Conservation (phyloP, 805 yeast genomes). For the Tanozyma kutaoensis region DNA sequence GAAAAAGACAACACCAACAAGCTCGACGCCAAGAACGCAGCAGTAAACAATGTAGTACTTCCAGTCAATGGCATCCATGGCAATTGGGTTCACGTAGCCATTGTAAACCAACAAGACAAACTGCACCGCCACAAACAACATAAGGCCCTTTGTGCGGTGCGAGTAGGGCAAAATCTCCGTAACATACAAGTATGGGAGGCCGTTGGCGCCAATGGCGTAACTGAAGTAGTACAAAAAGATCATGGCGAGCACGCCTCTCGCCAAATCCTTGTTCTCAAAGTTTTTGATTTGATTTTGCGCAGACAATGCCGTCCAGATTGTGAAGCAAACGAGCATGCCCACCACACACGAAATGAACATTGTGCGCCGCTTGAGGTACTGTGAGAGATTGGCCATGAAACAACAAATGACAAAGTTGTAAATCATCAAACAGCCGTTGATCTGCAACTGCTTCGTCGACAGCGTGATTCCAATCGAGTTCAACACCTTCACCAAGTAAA, state of each 20-base stretch:
- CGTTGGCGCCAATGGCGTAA: conserved; percentile 30
- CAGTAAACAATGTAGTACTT: conserved; percentile 30
- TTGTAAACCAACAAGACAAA: conserved; percentile 10
- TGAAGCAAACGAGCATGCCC: conserved; percentile 22
- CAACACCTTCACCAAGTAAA: not conserved
- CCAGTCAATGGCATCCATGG: conserved; percentile 28
- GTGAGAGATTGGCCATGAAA: too few species aligned
- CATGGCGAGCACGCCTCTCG: conserved; percentile 36
- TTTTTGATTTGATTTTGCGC: conserved; percentile 30
- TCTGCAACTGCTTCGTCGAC: not conserved
- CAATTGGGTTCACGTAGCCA: conserved; percentile 15
- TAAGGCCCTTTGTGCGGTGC: conserved; percentile 29
- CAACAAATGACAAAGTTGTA: conserved; percentile 27
- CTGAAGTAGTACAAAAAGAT: conserved; percentile 31
- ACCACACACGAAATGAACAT: conserved; percentile 19
- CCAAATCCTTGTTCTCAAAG: conserved; percentile 24
- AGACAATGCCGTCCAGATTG: conserved; percentile 30
- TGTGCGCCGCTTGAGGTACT: conserved; percentile 25
- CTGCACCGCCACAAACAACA: conserved; percentile 11
- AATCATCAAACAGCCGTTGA: conserved; percentile 17
- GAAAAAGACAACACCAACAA: conserved; percentile 15
- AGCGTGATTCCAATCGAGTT: not conserved
- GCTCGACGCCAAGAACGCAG: conserved; percentile 14
- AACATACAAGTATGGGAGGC: conserved; percentile 31
- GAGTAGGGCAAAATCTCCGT: conserved; percentile 28